Conservation (phyloP, 148 eudicot genomes). For the Rhododendron williamsianum region DNA sequence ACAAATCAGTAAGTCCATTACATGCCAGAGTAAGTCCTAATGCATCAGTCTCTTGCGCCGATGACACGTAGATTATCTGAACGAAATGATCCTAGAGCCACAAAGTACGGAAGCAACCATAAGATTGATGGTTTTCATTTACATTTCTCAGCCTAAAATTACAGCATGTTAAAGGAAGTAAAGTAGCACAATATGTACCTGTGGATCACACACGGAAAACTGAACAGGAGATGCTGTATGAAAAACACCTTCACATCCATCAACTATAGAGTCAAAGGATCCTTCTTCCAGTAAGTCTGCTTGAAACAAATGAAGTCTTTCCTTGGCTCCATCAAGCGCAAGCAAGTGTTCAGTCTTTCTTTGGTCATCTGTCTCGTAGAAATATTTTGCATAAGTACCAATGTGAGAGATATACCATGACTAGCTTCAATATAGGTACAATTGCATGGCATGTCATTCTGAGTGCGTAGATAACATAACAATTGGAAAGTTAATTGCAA, state of each 20-base stretch:
- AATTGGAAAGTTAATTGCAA: neutral
- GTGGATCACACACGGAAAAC: constrained; percentile 19
- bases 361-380: constrained; percentile 17
- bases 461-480: neutral
- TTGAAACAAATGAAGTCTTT: constrained; percentile 35
- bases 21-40: neutral
- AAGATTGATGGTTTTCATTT: neutral
- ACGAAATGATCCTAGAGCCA: neutral
- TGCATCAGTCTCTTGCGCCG: neutral
- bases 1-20: neutral
- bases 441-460: neutral
- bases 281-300: constrained; percentile 27
- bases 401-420: neutral
- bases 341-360: constrained; percentile 29
- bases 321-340: constrained; percentile 31
- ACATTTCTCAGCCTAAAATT: neutral
- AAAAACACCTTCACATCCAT: constrained; percentile 31
- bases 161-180: neutral
- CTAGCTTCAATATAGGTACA: neutral
- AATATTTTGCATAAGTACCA: neutral
- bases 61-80: neutral
- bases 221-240: constrained; percentile 35
- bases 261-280: constrained; percentile 25
- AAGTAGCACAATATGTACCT: constrained; percentile 17
- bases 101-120: neutral